phyloP scores from a whole-genome alignment of 2,329 filamentous ascomycete genomes.

The Pseudocercospora fuligena region DNA sequence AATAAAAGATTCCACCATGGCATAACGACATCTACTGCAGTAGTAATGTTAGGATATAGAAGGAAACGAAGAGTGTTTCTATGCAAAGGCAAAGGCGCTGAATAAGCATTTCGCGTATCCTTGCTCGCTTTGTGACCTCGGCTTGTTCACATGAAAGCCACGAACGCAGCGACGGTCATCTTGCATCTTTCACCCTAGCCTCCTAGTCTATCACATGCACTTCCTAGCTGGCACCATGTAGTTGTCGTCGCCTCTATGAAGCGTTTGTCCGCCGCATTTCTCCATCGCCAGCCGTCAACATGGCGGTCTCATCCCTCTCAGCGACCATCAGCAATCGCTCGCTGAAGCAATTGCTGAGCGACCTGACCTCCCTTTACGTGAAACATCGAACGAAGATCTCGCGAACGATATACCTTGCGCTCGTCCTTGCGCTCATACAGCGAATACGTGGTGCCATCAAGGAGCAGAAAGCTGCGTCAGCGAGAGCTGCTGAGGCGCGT shows the following conservation, averaged over 20 bases:
- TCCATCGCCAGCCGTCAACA: conserved; percentile 18
- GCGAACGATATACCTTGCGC: conserved; percentile 78
- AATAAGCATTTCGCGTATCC: neutral
- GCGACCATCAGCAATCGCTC: conserved; percentile 38
- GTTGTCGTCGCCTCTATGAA: neutral
- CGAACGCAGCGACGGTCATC: neutral
- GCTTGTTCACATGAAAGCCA: conserved; percentile 1
- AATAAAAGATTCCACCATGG: neutral
- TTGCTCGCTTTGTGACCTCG: conserved; percentile 2
- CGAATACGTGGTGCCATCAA: conserved; percentile 89
- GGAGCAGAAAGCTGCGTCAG: conserved; percentile 86
- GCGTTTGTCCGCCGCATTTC: neutral
- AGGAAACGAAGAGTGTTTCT: neutral
- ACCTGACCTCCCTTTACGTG: conserved; percentile 74
- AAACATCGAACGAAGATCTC: conserved; percentile 81
- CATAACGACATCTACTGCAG: neutral
- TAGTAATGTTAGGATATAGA: neutral
- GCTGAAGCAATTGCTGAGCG: conserved; percentile 38
- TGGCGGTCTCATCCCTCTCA: conserved; percentile 28
- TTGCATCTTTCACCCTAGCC: neutral
- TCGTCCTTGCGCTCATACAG: conserved; percentile 80
- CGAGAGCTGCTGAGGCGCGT: conserved; percentile 66
- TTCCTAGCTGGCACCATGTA: neutral
- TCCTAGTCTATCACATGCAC: conserved; percentile 2
- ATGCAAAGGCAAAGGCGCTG: neutral